Evolutionary conservation across 2,329 filamentous ascomycete genomes (phyloP), one percentile per base, ranked within the genome.

Genomic region (Huntiella bhutanensis): DNA sequence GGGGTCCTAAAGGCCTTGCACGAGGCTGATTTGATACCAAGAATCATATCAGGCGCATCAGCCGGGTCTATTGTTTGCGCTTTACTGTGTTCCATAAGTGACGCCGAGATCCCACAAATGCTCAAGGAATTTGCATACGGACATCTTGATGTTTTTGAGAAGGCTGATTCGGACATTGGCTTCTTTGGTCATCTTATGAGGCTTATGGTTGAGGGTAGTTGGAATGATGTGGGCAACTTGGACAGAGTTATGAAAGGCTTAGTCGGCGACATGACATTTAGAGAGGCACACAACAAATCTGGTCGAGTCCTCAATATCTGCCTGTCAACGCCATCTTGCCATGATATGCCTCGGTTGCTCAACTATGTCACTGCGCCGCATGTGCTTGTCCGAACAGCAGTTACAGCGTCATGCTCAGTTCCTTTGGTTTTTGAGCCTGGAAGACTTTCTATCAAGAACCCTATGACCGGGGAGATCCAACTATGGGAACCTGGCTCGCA

Each of bases 361-460:
- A 96, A 96, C 60, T 95, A 94, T 56, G 74, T 93, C 49, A 95
- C 88, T 0, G 82, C 88, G 0, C 87, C 88, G 0, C 91, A 95
- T 57, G 87, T 96, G 45, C 74, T 95, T 64, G 87, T 96, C 47
- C 94, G 87, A 85, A 94, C 87, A 12, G 88, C 88, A 33, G 87
- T 95, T 55, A 84, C 84, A n/a, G 85, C 88, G 0, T 95, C 88
- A 0, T 96, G 88, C 59, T 94, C 88, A 0, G 83, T 95, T 0
- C 88, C 88, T 0, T 66, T 91, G 10, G 71, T 95, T 15, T 96
- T 94, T 59, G 80, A 79, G 17, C 75, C 85, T 2, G 81, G 79
- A 1, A 77, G 78, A 1, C 63, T 96, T 8, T 73, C 88, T 36
- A 81, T 86, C 49, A 95, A 95, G 57, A 82, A 95, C 54, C 82